phyloP scores from a whole-genome alignment of 805 yeast species.

The Suhomyces canberraensis region DNA sequence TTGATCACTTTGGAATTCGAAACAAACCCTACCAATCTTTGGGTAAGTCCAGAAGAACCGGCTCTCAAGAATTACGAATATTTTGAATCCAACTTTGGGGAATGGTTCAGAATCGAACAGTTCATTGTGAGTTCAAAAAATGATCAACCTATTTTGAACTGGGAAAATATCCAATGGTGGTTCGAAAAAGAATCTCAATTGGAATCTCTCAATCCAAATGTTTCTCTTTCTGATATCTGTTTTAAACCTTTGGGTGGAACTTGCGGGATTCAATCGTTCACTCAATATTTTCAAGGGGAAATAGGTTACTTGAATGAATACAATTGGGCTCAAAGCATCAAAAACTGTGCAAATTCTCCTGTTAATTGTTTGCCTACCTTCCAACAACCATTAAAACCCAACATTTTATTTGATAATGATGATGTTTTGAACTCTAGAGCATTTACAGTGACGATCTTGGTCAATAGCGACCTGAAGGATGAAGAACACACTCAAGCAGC shows the following conservation, averaged over 20 bases:
- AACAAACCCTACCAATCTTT: slow-evolving; percentile 73
- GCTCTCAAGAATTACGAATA: slow-evolving; percentile 64
- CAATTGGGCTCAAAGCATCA: slow-evolving; percentile 55
- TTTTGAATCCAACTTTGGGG: slow-evolving; percentile 83
- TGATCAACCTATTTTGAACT: slow-evolving; percentile 58
- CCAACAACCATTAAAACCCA: slow-evolving; percentile 82
- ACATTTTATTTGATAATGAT: slow-evolving; percentile 55
- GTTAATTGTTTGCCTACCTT: slow-evolving; percentile 87
- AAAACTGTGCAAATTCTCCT: slow-evolving; percentile 70
- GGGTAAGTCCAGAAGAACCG: slow-evolving; percentile 82
- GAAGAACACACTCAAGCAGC: slow-evolving; percentile 37
- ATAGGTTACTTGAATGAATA: slow-evolving; percentile 44
- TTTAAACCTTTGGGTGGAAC: slow-evolving; percentile 75
- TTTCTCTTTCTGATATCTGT: slow-evolving; percentile 63
- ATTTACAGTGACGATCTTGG: slow-evolving; percentile 68
- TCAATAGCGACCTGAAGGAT: slow-evolving; percentile 51
- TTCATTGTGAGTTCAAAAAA: slow-evolving; percentile 58
- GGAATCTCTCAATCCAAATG: slow-evolving; percentile 22
- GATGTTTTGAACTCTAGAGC: slow-evolving; percentile 64
- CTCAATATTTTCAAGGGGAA: slow-evolving; percentile 80
- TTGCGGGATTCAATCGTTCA: slow-evolving; percentile 83
- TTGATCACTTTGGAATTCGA: slow-evolving; percentile 46
- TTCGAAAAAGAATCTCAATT: slow-evolving; percentile 64
- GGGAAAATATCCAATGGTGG: slow-evolving; percentile 84
- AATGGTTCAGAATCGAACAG: slow-evolving; percentile 88